Evolutionary conservation across 768 basidiomycete genomes (phyloP), one percentile per base, ranked within the genome.

Genomic region (Leccinum ochraceum): DNA sequence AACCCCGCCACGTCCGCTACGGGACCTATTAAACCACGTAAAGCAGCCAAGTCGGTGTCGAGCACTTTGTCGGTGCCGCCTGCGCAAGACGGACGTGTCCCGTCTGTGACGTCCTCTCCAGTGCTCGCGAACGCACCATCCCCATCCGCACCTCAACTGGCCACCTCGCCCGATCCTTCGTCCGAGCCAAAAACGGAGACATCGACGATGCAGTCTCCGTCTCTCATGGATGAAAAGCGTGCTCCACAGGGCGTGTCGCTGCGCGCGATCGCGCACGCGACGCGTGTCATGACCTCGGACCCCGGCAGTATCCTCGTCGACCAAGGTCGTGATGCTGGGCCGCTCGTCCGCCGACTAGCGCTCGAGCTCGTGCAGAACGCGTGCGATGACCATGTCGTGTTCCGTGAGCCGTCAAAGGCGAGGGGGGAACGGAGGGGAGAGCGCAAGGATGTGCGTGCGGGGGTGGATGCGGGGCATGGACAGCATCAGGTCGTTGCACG

Each of bases 281-380:
- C 89, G 1, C 85, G 92, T 3, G 88, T 94, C n/a, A 93, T 94
- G 91, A 89, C 89, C 0, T 80, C 85, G 3, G 90, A 90, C 65
- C 82, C 92, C 0, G 77, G 81, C 13, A 91, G 90, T 64, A 84
- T 94, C 58, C 81, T 94, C 10, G 81, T 83, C 0, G 88, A 93
- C 70, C 81, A 86, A 59, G 90, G 89, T 0, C 77, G 72, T 4
- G 90, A 89, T 10, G 86, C 87, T 0, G 78, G 82, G 8, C 76
- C 80, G 0, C 75, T 89, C n/a, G 78, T 94, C 39, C 80, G 82
- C 1, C 73, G 74, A 28, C 78, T 92, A 3, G 92, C 92, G 1
- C 77, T 89, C 58, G 82, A 84, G 44, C 82, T 94, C 14, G 81
- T 94, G 34, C 78, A 78, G 61, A 84, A 82, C 54, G 88, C 90